Evolutionary conservation across 805 yeast genomes (phyloP).

Genomic region (Zygotorulaspora chibaensis): DNA sequence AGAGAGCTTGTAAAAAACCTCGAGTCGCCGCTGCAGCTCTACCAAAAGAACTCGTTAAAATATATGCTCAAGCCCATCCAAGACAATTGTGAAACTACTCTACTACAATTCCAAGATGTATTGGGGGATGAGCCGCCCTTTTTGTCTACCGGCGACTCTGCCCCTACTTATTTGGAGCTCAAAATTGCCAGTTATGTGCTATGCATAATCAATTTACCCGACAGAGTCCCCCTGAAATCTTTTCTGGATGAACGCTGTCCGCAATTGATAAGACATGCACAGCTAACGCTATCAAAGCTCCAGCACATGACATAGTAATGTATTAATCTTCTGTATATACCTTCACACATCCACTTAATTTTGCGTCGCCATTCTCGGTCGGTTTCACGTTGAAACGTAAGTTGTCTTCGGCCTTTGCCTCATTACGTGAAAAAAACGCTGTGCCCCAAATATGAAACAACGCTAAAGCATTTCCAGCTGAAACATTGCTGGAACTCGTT

Average conservation of each 20-base stretch:
- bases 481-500: not conserved
- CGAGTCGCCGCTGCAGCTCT: constrained; percentile 5
- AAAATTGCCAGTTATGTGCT: constrained; percentile 34
- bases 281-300: constrained; percentile 3
- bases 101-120: constrained; percentile 26
- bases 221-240: constrained; percentile 7
- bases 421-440: not conserved
- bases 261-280: constrained; percentile 16
- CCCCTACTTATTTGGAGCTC: constrained; percentile 30
- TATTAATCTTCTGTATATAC: not conserved
- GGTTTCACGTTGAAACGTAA: not conserved
- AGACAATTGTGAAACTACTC: constrained; percentile 21
- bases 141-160: constrained; percentile 8
- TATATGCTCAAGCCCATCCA: constrained; percentile 11
- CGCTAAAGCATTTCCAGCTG: not conserved
- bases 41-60: constrained; percentile 4
- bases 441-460: constrained; percentile 1
- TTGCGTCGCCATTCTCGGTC: not conserved
- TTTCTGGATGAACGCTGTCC: constrained; percentile 13
- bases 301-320: not conserved
- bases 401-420: not conserved
- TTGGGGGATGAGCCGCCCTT: constrained; percentile 10
- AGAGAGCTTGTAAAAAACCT: constrained; percentile 26
- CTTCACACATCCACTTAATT: too few species aligned
- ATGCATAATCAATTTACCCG: constrained; percentile 22